Conservation (phyloP, 2,329 filamentous ascomycete genomes). For the Tolypocladium ophioglossoides region DNA sequence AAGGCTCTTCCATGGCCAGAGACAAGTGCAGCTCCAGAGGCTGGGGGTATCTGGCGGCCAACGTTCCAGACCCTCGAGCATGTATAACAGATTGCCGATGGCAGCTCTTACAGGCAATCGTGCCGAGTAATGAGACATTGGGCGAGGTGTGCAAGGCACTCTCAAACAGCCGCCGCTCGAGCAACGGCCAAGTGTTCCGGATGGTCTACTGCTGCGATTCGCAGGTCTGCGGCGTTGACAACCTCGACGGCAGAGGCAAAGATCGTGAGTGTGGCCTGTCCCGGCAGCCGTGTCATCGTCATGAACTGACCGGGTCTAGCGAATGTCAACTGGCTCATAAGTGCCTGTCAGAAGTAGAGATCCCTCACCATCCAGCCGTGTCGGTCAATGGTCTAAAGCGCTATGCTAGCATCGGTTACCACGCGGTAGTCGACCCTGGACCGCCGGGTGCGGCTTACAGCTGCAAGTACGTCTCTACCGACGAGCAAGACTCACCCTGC, state of each 20-base stretch:
- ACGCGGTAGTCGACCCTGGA: conserved; percentile 13
- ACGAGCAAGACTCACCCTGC: not conserved
- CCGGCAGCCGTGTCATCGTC: not conserved
- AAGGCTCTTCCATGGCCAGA: not conserved
- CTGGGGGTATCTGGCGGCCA: conserved; percentile 19
- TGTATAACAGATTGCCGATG: conserved; percentile 24
- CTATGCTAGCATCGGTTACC: conserved; percentile 13
- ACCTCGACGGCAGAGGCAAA: conserved; percentile 19
- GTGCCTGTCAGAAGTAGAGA: conserved; percentile 37
- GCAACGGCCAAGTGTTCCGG: conserved; percentile 24
- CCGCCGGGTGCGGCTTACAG: conserved; percentile 8
- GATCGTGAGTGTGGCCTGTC: conserved; percentile 27
- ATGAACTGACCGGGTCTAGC: conserved; percentile 22
- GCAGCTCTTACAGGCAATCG: conserved; percentile 19
- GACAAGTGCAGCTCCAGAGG: conserved; percentile 9
- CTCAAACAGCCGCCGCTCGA: conserved; percentile 12
- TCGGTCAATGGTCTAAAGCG: conserved; percentile 1
- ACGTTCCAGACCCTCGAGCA: conserved; percentile 17
- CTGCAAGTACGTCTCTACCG: conserved; percentile 6
- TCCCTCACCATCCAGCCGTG: not conserved
- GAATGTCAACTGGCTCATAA: conserved; percentile 40
- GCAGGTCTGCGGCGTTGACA: conserved; percentile 36
- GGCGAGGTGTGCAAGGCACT: conserved; percentile 20
- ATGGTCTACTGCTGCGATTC: conserved; percentile 42
- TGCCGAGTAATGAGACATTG: conserved; percentile 18